Base-by-base conservation (phyloP, 768 basidiomycete genomes). In the Mycena galericulata region DNA sequence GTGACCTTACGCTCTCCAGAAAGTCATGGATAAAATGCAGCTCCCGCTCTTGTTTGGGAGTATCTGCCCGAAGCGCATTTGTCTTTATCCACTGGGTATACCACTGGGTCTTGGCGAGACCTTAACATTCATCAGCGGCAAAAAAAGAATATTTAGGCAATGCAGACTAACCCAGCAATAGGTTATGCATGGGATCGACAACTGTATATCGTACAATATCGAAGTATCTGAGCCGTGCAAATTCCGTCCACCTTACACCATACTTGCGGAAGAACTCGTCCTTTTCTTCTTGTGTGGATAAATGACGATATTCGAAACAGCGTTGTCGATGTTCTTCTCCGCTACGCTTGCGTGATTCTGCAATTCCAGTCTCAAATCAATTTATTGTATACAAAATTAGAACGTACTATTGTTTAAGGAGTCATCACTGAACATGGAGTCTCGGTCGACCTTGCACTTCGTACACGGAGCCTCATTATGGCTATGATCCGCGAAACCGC, bases 401-500 rank as follows among this genome's bases (percentile, higher is more conserved):
- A 3, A 40, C 12, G 27, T 22, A 49, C 58, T 34, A 38, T 60
- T 60, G 14, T 34, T n/a, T 32, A 60, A 15, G 18, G 58, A 47
- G 4, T 18, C 18, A 5, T 36, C 17, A 11, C 30, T 47, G 46
- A 60, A 59, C 45, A 59, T 46, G 4, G 45, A 18, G 7, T 34
- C 51, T 12, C 51, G 17, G 22, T 17, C 4, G 17, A 54, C 51
- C 0, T 54, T 45, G 59, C 78, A 79, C 51, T 75, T 73, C 0
- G 74, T 60, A 43, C 78, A 79, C 11, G 75, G 77, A 11, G 69
- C 64, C 2, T 62, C 46, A 0, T 56, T 71, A 55, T 78, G 77
- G 12, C 55, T 41, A 36, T 79, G 74, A 47, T 77, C 75, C 11
- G 74, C 72, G 43, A 74, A 75, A 1, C 78, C 72, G n/a, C 59